Evolutionary conservation across 2,329 filamentous ascomycete genomes (phyloP).

Genomic region (Harringtonia lauricola): DNA sequence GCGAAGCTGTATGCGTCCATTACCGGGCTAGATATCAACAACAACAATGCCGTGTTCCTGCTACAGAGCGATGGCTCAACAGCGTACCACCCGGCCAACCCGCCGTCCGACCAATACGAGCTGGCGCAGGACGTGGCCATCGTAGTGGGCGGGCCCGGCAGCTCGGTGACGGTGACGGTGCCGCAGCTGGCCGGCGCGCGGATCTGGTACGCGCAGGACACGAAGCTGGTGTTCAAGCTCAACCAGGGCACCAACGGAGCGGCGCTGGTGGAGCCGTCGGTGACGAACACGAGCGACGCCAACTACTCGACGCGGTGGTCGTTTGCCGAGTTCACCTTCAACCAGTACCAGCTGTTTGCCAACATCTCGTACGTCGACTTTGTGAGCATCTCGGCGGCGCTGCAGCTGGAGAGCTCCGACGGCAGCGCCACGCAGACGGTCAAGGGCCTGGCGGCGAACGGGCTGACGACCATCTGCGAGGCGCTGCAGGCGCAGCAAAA

Average conservation of each 20-base stretch:
- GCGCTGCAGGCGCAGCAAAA: slow-evolving; percentile 32
- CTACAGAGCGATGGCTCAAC: slow-evolving; percentile 55
- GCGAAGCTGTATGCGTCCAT: slow-evolving; percentile 56
- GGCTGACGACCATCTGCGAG: slow-evolving; percentile 32
- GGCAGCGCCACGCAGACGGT: slow-evolving; percentile 32
- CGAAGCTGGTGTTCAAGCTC: slow-evolving; percentile 53
- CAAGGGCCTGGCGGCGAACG: slow-evolving; percentile 34
- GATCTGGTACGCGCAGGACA: slow-evolving; percentile 58
- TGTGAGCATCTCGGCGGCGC: slow-evolving; percentile 51
- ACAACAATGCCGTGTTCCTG: slow-evolving; percentile 48
- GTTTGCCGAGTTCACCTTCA: slow-evolving; percentile 62
- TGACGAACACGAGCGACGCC: slow-evolving; percentile 52
- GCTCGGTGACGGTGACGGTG: slow-evolving; percentile 48
- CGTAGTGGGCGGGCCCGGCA: slow-evolving; percentile 48
- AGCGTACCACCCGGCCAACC: slow-evolving; percentile 52
- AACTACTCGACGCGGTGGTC: slow-evolving; percentile 54
- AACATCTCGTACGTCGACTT: slow-evolving; percentile 73
- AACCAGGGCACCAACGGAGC: slow-evolving; percentile 49
- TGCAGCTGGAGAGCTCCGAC: slow-evolving; percentile 36
- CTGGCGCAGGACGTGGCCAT: slow-evolving; percentile 52
- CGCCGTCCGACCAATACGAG: slow-evolving; percentile 34
- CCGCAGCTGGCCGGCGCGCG: slow-evolving; percentile 61
- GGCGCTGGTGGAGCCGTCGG: slow-evolving; percentile 63
- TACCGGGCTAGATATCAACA: slow-evolving; percentile 53
- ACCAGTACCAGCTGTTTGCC: slow-evolving; percentile 47